Conservation (phyloP, 352 stramenopile species). For the Sclerospora graminicola region DNA sequence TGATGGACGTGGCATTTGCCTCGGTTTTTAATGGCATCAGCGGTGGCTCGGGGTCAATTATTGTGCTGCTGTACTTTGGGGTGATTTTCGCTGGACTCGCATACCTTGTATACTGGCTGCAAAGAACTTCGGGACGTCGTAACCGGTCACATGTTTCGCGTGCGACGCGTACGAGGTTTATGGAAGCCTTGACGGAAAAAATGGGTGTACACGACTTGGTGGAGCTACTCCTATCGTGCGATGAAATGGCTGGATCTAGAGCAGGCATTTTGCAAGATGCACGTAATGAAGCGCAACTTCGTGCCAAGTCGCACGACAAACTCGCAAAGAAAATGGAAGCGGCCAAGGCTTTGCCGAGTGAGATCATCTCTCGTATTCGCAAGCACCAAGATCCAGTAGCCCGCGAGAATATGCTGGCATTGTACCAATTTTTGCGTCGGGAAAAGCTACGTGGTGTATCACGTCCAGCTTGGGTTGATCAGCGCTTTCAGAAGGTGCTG, state of each 20-base stretch:
- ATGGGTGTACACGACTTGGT: constrained; percentile 79
- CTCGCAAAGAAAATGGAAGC: constrained; percentile 76
- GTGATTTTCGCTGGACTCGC: constrained; percentile 47
- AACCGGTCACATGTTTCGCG: constrained; percentile 58
- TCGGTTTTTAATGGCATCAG: constrained; percentile 37
- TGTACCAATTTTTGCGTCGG: constrained; percentile 71
- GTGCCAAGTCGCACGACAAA: constrained; percentile 63
- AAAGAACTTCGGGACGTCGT: constrained; percentile 35
- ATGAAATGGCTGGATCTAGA: constrained; percentile 54
- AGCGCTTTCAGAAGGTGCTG: constrained; percentile 52
- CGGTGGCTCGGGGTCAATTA: constrained; percentile 33
- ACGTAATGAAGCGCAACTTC: constrained; percentile 33
- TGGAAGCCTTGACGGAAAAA: constrained; percentile 46
- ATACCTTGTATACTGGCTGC: constrained; percentile 53
- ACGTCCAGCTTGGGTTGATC: constrained; percentile 61
- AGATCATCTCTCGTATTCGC: constrained; percentile 61
- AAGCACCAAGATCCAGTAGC: constrained; percentile 64
- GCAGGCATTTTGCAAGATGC: constrained; percentile 30
- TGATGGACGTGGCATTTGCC: constrained; percentile 60
- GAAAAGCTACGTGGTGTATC: constrained; percentile 55
- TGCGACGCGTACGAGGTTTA: constrained; percentile 29
- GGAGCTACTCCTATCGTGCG: constrained; percentile 60
- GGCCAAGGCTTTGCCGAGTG: constrained; percentile 42
- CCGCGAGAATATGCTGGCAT: constrained; percentile 71
- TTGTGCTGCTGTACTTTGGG: constrained; percentile 66